A percentile compares a stretch with the other conserved stretches of the same genome.
Conservation (phyloP, 768 basidiomycete species). For the Dacryopinax spathularia region DNA sequence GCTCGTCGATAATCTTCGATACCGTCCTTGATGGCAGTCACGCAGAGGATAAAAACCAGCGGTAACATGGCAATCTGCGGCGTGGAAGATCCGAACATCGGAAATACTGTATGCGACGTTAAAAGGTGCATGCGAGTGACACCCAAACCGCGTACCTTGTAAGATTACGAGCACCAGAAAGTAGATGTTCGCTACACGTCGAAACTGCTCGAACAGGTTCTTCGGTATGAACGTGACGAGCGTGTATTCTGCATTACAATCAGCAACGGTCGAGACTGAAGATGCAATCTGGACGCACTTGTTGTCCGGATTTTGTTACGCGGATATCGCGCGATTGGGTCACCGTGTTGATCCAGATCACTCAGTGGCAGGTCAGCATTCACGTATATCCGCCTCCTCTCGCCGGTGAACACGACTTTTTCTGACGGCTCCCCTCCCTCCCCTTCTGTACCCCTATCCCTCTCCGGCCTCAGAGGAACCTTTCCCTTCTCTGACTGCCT, state of each 20-base stretch:
- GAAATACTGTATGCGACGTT: slow-evolving; percentile 44
- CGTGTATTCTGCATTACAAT: slow-evolving; percentile 56
- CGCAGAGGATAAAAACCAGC: slow-evolving; percentile 66
- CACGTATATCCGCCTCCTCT: slow-evolving; percentile 64
- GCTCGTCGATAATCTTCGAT: slow-evolving; percentile 92
- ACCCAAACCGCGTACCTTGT: slow-evolving; percentile 39
- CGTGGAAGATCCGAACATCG: slow-evolving; percentile 78
- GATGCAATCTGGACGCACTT: slow-evolving; percentile 39
- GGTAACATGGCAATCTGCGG: slow-evolving; percentile 74
- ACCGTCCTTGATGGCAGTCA: slow-evolving; percentile 91
- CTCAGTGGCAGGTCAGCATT: slow-evolving; percentile 51
- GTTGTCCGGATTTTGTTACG: slow-evolving; percentile 90
- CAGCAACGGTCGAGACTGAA: neutral
- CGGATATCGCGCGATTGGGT: slow-evolving; percentile 63
- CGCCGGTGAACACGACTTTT: slow-evolving; percentile 31
- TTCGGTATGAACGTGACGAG: slow-evolving; percentile 80
- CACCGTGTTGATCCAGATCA: slow-evolving; percentile 57
- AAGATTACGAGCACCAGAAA: slow-evolving; percentile 73
- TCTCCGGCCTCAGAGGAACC: slow-evolving; percentile 9
- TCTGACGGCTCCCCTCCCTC: slow-evolving; percentile 28
- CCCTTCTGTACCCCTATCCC: slow-evolving; percentile 31
- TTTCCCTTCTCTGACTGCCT: slow-evolving; percentile 10
- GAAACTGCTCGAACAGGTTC: slow-evolving; percentile 90
- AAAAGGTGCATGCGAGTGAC: neutral
- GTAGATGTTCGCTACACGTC: slow-evolving; percentile 84